Base-by-base conservation (phyloP, 179 eudicot genomes). In the Spergularia azorica region DNA sequence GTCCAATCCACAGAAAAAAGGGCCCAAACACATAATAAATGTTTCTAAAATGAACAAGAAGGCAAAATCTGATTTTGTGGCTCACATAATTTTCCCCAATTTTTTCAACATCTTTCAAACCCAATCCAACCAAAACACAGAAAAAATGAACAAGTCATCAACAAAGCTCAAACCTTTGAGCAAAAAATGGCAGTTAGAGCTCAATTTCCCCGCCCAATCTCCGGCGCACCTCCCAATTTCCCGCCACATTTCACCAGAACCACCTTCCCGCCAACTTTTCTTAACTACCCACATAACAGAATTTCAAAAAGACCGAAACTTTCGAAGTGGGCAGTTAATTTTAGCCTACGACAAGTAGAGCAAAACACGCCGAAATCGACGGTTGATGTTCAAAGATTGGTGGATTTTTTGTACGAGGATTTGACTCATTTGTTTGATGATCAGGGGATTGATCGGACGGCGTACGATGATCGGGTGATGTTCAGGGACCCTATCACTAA, bases 401-500 rank as follows among this genome's bases (percentile, higher is more conserved):
- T 93, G 74, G 93, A 67, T n/a, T 95, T 93, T 76, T 79, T 95
- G 81, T 95, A 93, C 63, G 87, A 89, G 62, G 99, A 95, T 79
- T 80, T 95, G 43, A 92, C 99, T 0, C 99, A 95, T 71, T 83
- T 95, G 64, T 95, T 95, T 66, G 99, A 95, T 81, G 97, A 95
- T 79, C 90, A 86, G 63, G 99, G 98, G 65, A 95, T 93, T 80
- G 94, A 95, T 86, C 87, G 72, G 70, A 90, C 86, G 76, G 98
- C 94, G 15, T 95, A 95, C 64, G 99, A 93, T 76, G 94, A 93
- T 0, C 84, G 82, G 67, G 98, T 93, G 21, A 90, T 78, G 88
- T 95, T 93, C 72, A 76, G 94, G 73, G 99, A 95, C 71, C 98
- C 99, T 0, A 95, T 95, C 56, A 93, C 99, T 0, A 95, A 90